Evolutionary conservation across 1,284 basidiomycete species (phyloP).

Genomic region (Ganoderma lingzhi): DNA sequence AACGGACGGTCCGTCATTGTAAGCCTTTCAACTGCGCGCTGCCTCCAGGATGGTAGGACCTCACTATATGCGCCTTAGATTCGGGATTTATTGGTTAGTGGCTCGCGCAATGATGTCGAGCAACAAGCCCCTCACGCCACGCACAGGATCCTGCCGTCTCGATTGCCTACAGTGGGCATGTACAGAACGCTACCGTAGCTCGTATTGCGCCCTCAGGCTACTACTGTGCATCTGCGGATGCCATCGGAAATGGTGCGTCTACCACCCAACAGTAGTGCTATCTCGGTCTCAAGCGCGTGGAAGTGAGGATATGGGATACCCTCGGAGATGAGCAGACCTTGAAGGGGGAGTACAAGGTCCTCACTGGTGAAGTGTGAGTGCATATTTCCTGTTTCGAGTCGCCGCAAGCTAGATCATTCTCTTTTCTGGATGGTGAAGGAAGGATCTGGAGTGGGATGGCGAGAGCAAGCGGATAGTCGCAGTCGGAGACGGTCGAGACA

Average conservation of each 20-base stretch:
- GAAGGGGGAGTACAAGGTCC: slow-evolving; percentile 86
- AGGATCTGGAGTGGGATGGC: slow-evolving; percentile 96
- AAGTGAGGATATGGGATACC: slow-evolving; percentile 94
- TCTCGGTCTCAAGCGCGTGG: not conserved
- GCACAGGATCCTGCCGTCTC: slow-evolving; percentile 64
- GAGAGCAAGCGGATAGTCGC: slow-evolving; percentile 97
- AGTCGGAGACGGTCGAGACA: slow-evolving; percentile 95
- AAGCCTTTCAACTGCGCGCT: slow-evolving; percentile 43
- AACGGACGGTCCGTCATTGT: slow-evolving; percentile 90
- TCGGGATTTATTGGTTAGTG: slow-evolving; percentile 63
- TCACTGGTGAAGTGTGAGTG: slow-evolving; percentile 83
- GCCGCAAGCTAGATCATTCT: not conserved
- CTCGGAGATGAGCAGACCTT: slow-evolving; percentile 87
- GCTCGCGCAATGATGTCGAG: not conserved
- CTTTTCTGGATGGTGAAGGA: slow-evolving; percentile 53
- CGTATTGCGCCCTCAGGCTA: slow-evolving; percentile 94
- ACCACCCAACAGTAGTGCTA: not conserved
- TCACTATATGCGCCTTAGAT: slow-evolving; percentile 49
- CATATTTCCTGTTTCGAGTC: not conserved
- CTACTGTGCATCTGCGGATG: slow-evolving; percentile 93
- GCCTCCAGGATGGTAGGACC: no score
- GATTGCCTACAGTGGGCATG: slow-evolving; percentile 80
- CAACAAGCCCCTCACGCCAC: not conserved
- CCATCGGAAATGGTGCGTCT: slow-evolving; percentile 74
- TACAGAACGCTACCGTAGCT: slow-evolving; percentile 88